Conservation (phyloP, 1,284 basidiomycete genomes). For the Pholiota adiposa region DNA sequence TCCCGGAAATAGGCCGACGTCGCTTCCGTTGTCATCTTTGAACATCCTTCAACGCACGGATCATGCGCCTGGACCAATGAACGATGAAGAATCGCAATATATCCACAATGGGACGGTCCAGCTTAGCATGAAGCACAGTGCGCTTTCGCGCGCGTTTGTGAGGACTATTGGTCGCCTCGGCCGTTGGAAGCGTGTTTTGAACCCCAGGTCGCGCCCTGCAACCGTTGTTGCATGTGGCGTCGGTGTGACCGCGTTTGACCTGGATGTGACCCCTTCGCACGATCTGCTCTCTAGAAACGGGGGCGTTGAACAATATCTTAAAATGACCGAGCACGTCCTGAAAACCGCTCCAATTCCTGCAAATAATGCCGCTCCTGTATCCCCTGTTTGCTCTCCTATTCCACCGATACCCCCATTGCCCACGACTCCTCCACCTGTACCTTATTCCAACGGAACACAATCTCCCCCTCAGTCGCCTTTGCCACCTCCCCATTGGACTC, state of each 20-base stretch:
- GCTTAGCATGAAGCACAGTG: slow-evolving; percentile 62
- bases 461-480: slow-evolving; percentile 13
- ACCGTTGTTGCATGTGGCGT: slow-evolving; percentile 48
- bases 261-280: slow-evolving; percentile 60
- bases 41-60: slow-evolving; percentile 49
- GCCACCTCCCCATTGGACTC: background rate
- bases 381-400: slow-evolving; percentile 11
- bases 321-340: slow-evolving; percentile 49
- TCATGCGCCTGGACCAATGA: slow-evolving; percentile 36
- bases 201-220: slow-evolving; percentile 48
- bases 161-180: slow-evolving; percentile 83
- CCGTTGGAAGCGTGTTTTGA: slow-evolving; percentile 79
- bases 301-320: slow-evolving; percentile 69
- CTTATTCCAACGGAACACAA: slow-evolving; percentile 8
- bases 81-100: slow-evolving; percentile 35
- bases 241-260: slow-evolving; percentile 69
- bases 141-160: slow-evolving; percentile 76
- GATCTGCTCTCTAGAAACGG: slow-evolving; percentile 64
- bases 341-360: slow-evolving; percentile 14
- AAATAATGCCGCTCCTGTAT: slow-evolving; percentile 14
- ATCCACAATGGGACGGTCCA: slow-evolving; percentile 37
- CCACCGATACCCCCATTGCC: slow-evolving; percentile 19
- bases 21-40: slow-evolving; percentile 51
- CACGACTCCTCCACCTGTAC: slow-evolving; percentile 20
- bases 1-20: slow-evolving; percentile 42